These are phyloP conservation scores for Laguncularia racemosa DNA, from an alignment of 345 rosid species.

Conservation along the genomic window DNA sequence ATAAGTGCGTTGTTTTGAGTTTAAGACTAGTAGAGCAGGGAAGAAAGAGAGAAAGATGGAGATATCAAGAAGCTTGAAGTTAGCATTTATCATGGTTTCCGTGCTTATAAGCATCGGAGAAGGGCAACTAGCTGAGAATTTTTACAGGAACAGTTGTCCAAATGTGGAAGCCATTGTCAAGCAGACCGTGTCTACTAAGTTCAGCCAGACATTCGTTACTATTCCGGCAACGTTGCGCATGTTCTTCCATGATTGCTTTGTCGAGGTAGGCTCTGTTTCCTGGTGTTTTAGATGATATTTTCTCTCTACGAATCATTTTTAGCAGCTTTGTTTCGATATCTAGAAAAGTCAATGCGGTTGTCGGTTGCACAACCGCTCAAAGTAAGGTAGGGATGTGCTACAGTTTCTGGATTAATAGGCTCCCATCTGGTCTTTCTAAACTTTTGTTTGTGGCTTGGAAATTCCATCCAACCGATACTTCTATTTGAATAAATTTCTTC, in stretches of 20 bases:
- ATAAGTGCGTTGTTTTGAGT: too few species aligned
- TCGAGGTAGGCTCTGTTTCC: slow-evolving; percentile 30
- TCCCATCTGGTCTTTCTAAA: too few species aligned
- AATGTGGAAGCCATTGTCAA: slow-evolving; percentile 55
- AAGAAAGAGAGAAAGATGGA: slow-evolving; percentile 4
- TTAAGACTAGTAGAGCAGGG: not conserved
- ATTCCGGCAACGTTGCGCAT: slow-evolving; percentile 81
- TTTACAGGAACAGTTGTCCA: slow-evolving; percentile 49
- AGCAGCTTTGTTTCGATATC: too few species aligned
- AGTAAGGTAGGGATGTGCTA: too few species aligned
- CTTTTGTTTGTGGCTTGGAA: too few species aligned
- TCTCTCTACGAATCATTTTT: too few species aligned
- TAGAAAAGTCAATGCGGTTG: too few species aligned
- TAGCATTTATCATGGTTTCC: slow-evolving; percentile 16
- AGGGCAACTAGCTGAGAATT: slow-evolving; percentile 43
- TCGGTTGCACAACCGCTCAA: too few species aligned
- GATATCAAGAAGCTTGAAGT: slow-evolving; percentile 9
- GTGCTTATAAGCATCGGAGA: slow-evolving; percentile 20
- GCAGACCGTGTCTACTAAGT: slow-evolving; percentile 48
- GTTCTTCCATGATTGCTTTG: slow-evolving; percentile 92
- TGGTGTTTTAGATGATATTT: too few species aligned
- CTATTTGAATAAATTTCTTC: too few species aligned
- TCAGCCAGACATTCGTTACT: slow-evolving; percentile 45
- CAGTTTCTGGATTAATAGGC: too few species aligned
- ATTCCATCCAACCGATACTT: too few species aligned